Base-by-base conservation (phyloP, 441 rosid species). In the Euphorbia neoarborescens region DNA sequence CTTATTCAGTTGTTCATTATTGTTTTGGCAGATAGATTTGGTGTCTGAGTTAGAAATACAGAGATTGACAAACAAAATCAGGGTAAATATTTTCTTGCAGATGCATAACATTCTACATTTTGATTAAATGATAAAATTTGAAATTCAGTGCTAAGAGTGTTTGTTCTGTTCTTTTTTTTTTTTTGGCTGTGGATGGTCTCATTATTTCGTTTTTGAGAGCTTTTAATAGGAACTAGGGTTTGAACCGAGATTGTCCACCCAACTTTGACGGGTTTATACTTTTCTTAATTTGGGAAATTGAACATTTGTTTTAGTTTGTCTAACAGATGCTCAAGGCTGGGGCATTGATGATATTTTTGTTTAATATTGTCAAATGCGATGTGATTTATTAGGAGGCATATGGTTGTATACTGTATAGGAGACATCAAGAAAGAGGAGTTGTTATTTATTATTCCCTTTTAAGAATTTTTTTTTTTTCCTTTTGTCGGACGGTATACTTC, bases 21-120 rank as follows among this genome's bases (percentile, higher is more conserved):
- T 64, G 22, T 12, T 68, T 71, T 83, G 78, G 76, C 82, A 90
- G 96, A 85, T 81, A 71, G 96, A 88, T 80, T 81, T 90, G 84
- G 91, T 79, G 57, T 63, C 85, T 12, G 84, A 83, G 75, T 79
- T 72, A 73, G 90, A 88, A 61, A 63, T 87, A 75, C 81, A 75
- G 71, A 75, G 69, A 59, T 78, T 88, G 80, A 83, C 79, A 13
- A 76, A 81, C 61, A 84, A 78, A 84, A 82, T 90, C 61, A 88
- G 81, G 96, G 92, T 89, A 76, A 46, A 62, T 1, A 19, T 53
- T 66, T 67, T 34, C 66, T 44, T 32, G 17, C 28, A 15, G 9
- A 8, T 64, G 13, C 40, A n/a, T 10, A 7, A 35, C 22, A 7
- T 65, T 17, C 1, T 44, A 53, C 5, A 22, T 34, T 50, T 19